Conservation (phyloP, 78 protist species). For the Guillardia theta region DNA sequence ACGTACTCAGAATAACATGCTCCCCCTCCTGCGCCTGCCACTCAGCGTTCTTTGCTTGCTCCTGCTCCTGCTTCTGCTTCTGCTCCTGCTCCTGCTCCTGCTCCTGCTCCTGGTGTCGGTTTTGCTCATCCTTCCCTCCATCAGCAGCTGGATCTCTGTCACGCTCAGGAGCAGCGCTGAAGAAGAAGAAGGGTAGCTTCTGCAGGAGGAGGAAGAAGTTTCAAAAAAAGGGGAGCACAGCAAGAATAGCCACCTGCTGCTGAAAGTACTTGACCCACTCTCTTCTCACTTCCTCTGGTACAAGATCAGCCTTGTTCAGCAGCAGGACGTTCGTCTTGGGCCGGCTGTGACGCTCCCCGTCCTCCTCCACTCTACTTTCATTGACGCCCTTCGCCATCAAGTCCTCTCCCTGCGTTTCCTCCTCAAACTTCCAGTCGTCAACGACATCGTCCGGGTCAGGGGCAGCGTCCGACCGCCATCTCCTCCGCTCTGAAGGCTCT, state of each 20-base stretch:
- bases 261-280: background rate
- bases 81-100: background rate
- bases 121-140: background rate
- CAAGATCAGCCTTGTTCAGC: background rate
- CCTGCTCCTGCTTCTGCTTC: background rate
- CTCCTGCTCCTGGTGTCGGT: background rate
- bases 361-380: too few species aligned
- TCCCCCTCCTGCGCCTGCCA: background rate
- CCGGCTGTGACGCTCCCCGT: too few species aligned
- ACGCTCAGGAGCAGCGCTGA: background rate
- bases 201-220: too few species aligned
- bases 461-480: too few species aligned
- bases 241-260: too few species aligned
- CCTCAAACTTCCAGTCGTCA: too few species aligned
- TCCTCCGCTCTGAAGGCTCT: too few species aligned
- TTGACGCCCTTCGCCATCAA: too few species aligned
- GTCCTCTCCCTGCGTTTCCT: too few species aligned
- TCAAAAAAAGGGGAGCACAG: too few species aligned
- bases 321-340: background rate
- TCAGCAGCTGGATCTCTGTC: background rate
- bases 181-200: background rate
- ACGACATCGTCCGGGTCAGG: too few species aligned
- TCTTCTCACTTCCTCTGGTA: background rate
- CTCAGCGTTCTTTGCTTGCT: background rate
- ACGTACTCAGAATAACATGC: background rate